Evolutionary conservation across 2,329 filamentous ascomycete species (phyloP).

Genomic region (Exophiala xenobiotica): DNA sequence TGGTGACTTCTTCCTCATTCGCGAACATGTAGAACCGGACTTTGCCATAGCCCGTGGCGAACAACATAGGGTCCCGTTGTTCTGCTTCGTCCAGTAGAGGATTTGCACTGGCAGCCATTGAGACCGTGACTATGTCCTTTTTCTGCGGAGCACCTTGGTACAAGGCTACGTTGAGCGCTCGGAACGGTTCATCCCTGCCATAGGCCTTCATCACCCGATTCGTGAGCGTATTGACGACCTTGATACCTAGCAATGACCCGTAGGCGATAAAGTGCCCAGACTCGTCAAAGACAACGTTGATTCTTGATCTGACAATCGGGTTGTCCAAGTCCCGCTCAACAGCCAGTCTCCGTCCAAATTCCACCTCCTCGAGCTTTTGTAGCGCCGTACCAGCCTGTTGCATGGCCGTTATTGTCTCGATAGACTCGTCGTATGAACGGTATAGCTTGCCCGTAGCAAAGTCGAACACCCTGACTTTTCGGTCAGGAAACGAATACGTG

Average conservation of each 20-base stretch:
- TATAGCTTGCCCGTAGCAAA: slow-evolving; percentile 85
- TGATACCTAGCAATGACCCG: slow-evolving; percentile 86
- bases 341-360: slow-evolving; percentile 85
- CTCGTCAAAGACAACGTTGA: slow-evolving; percentile 93
- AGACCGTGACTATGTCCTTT: slow-evolving; percentile 88
- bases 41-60: slow-evolving; percentile 80
- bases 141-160: slow-evolving; percentile 96
- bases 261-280: slow-evolving; percentile 94
- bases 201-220: slow-evolving; percentile 90
- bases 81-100: slow-evolving; percentile 91
- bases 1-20: slow-evolving; percentile 79
- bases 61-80: slow-evolving; percentile 81
- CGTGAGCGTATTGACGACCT: slow-evolving; percentile 93
- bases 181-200: slow-evolving; percentile 83
- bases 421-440: slow-evolving; percentile 91
- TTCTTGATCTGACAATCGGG: slow-evolving; percentile 63
- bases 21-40: slow-evolving; percentile 98
- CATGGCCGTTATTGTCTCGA: slow-evolving; percentile 87
- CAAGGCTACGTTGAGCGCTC: slow-evolving; percentile 76
- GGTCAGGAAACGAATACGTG: slow-evolving; percentile 86
- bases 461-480: slow-evolving; percentile 90
- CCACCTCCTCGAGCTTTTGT: slow-evolving; percentile 80
- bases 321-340: slow-evolving; percentile 84
- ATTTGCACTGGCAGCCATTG: slow-evolving; percentile 95
- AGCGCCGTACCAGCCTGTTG: slow-evolving; percentile 86